Percentiles rank a stretch among this genome's conserved stretches.
These are phyloP conservation scores for Colletotrichum sp. DNA, from an alignment of 2,329 filamentous ascomycete species.

Conservation along the genomic window DNA sequence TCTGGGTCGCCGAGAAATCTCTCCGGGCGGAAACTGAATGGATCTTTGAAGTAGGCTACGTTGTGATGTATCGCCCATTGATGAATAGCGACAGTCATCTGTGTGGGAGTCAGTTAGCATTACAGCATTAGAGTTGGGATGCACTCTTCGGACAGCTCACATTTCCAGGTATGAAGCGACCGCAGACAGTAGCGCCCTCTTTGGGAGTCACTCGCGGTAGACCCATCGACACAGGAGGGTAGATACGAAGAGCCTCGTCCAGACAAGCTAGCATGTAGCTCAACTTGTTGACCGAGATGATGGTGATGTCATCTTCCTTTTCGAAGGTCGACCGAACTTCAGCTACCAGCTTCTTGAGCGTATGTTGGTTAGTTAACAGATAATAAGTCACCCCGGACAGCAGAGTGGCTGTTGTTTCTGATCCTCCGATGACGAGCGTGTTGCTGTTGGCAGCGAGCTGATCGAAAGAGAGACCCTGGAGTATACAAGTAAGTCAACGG, in stretches of 20 bases:
- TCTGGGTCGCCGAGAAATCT: not conserved
- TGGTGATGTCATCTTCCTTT: constrained; percentile 39
- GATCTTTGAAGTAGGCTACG: not conserved
- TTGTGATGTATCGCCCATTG: constrained; percentile 1
- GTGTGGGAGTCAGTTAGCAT: accelerated
- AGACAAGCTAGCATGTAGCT: constrained; percentile 44
- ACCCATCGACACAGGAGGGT: constrained; percentile 15
- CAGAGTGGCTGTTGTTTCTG: constrained; percentile 49
- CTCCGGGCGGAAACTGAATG: not conserved
- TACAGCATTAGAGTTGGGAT: accelerated
- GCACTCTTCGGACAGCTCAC: not conserved
- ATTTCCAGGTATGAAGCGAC: not conserved
- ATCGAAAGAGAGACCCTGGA: constrained; percentile 29
- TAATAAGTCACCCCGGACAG: constrained; percentile 44
- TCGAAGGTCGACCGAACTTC: constrained; percentile 45
- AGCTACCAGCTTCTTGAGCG: constrained; percentile 29
- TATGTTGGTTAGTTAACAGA: constrained; percentile 34
- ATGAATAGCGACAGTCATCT: not conserved
- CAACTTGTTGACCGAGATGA: constrained; percentile 31
- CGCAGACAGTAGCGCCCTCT: not conserved
- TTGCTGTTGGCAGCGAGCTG: constrained; percentile 16
- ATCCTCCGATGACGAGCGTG: constrained; percentile 36
- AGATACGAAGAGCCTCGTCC: constrained; percentile 42
- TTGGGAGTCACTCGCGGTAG: not conserved
- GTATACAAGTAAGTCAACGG: constrained; percentile 3